Conservation (phyloP, 148 eudicot genomes). For the Rheum nobile region DNA sequence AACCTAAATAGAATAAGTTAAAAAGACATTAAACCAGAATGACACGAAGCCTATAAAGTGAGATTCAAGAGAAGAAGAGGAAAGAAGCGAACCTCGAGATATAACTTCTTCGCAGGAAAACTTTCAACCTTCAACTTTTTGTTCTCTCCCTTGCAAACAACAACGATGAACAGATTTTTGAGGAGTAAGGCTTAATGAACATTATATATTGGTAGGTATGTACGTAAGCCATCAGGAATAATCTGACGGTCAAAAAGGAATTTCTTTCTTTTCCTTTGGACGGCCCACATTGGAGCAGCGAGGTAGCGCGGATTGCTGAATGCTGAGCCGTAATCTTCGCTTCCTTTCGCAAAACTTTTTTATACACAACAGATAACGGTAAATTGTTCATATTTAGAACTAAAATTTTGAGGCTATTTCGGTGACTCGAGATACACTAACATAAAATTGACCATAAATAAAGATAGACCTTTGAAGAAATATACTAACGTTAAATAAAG, state of each 20-base stretch:
- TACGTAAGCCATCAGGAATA: neutral
- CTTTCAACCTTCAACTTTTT: neutral
- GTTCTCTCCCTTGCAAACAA: neutral
- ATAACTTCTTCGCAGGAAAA: neutral
- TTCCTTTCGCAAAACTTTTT: no score
- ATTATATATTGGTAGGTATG: conserved; percentile 12
- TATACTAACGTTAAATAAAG: no score
- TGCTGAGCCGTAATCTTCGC: no score
- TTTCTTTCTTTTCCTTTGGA: conserved; percentile 23
- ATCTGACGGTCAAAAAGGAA: conserved; percentile 23
- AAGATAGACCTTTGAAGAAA: no score
- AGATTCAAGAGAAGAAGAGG: neutral
- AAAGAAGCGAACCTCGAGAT: neutral
- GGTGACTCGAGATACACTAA: no score
- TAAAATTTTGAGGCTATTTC: no score
- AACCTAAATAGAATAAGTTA: neutral
- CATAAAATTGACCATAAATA: no score
- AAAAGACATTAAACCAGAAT: neutral
- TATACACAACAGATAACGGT: no score
- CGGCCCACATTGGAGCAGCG: no score
- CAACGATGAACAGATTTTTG: conserved; percentile 7
- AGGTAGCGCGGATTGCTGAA: no score
- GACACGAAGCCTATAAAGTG: neutral
- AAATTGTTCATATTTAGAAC: no score
- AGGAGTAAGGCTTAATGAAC: neutral